These are phyloP conservation scores for Ustilago loliicola DNA, from an alignment of 1,284 basidiomycete species.

Conservation along the genomic window DNA sequence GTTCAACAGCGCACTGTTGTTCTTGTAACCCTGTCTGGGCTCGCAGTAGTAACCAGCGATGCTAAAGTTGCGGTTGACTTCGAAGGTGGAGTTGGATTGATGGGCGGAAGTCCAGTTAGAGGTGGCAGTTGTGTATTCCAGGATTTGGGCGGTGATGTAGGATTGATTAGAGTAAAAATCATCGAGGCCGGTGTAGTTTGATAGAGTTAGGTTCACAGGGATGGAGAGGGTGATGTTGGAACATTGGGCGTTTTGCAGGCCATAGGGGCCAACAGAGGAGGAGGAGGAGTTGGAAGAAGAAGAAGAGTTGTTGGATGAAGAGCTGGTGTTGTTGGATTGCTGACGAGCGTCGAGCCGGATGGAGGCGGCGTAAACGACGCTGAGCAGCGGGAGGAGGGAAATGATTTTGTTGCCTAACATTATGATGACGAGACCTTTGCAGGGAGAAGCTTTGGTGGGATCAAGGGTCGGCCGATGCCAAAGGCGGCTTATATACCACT, in stretches of 20 bases:
- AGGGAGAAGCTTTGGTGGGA: not conserved
- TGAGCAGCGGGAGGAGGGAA: conserved; percentile 17
- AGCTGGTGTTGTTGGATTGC: not conserved
- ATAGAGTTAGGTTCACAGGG: conserved; percentile 31
- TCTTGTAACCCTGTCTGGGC: conserved; percentile 22
- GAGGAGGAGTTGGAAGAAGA: conserved; percentile 11
- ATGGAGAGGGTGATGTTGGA: conserved; percentile 25
- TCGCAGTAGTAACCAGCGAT: conserved; percentile 51
- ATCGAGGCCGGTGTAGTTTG: conserved; percentile 44
- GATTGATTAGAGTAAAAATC: conserved; percentile 45
- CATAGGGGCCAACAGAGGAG: conserved; percentile 39
- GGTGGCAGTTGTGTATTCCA: conserved; percentile 32
- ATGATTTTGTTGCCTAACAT: conserved; percentile 20
- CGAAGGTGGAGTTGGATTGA: conserved; percentile 14
- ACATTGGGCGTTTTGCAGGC: conserved; percentile 48
- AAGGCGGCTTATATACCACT: not conserved
- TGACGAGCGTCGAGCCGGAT: conserved; percentile 24
- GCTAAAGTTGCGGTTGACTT: conserved; percentile 28
- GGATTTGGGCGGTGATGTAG: conserved; percentile 45
- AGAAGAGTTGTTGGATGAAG: conserved; percentile 3
- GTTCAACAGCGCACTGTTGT: conserved; percentile 36
- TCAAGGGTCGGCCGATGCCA: not conserved
- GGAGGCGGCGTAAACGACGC: conserved; percentile 26
- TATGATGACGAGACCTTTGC: conserved; percentile 8
- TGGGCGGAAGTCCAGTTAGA: conserved; percentile 47